These are phyloP conservation scores for Hygrophorus pudorinus DNA, from an alignment of 768 basidiomycete genomes.

Conservation along the genomic window DNA sequence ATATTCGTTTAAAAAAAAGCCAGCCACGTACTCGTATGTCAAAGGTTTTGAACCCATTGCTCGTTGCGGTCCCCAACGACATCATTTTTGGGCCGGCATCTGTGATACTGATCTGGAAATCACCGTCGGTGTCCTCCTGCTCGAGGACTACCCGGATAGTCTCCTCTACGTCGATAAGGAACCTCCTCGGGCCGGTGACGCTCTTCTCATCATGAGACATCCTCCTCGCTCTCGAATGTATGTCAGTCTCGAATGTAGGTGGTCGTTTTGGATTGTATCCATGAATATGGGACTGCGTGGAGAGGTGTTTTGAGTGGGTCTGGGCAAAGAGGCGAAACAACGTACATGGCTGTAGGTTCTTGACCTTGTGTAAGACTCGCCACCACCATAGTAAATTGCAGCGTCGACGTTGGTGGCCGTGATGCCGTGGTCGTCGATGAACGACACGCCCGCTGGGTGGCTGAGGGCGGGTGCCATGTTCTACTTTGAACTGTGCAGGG, in stretches of 20 bases:
- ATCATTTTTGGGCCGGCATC: slow-evolving; percentile 97
- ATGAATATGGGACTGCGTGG: slow-evolving; percentile 56
- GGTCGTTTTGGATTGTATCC: slow-evolving; percentile 62
- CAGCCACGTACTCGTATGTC: slow-evolving; percentile 69
- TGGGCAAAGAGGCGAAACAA: slow-evolving; percentile 2
- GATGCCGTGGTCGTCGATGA: slow-evolving; percentile 50
- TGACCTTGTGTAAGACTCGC: slow-evolving; percentile 69
- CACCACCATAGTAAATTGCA: slow-evolving; percentile 73
- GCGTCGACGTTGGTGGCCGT: slow-evolving; percentile 55
- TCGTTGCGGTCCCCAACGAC: slow-evolving; percentile 91
- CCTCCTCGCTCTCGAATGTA: slow-evolving; percentile 61
- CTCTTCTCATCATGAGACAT: slow-evolving; percentile 92
- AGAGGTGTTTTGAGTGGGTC: slow-evolving; percentile 9
- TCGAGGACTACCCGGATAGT: slow-evolving; percentile 94
- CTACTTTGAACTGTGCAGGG: no score
- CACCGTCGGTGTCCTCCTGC: slow-evolving; percentile 95
- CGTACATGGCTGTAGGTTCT: slow-evolving; percentile 84
- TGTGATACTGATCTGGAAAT: slow-evolving; percentile 93
- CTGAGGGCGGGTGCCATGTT: slow-evolving; percentile 55
- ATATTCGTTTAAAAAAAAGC: neutral
- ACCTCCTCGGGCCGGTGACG: slow-evolving; percentile 70
- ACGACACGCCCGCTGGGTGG: slow-evolving; percentile 56
- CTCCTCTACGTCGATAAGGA: slow-evolving; percentile 96
- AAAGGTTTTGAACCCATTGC: slow-evolving; percentile 96
- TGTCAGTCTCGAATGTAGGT: slow-evolving; percentile 71